Evolutionary conservation across 495 filamentous ascomycete species (phyloP), one percentile per base, ranked within the genome.

Genomic region (Cercophora samala): DNA sequence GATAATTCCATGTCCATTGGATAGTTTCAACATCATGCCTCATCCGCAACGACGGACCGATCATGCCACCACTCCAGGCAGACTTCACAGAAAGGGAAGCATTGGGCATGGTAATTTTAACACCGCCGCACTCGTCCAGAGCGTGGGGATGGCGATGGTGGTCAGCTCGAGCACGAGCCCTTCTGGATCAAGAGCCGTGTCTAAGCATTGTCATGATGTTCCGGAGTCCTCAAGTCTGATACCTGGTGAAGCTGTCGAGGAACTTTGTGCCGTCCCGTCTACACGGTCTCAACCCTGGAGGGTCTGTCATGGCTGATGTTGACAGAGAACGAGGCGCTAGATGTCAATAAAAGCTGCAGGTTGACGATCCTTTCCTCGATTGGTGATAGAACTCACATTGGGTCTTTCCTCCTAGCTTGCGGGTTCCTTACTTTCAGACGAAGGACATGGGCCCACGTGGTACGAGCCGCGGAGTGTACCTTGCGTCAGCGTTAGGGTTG

Each of bases 31-130:
- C n/a, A 46, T 46, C 37, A 9, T 46, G 37, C 37, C 37, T 46
- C 37, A 46, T 46, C 37, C 37, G 37, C 37, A 46, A 46, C 37
- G 37, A 9, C 37, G 37, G 37, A 46, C 37, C 37, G 37, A 46
- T 46, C 37, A 17, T 46, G 8, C 37, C 37, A 46, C 37, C 37
- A 0, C 37, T 3, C 37, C 37, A 23, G 53, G 19, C 53, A 56
- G 53, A 56, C 53, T 56, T 56, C n/a, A 19, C 53, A 21, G 53
- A 56, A 19, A 21, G 53, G 53, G 53, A 56, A 56, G 53, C 53
- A 56, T 56, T 56, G n/a, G 53, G 5, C 13, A 56, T 56, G 53
- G 53, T 56, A 56, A 56, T 56, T 56, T 56, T 56, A 56, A 56
- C 53, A 56, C 13, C 22, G 53, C 53, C 53, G 53, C 53, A 56